Base-by-base conservation (phyloP, 2,329 filamentous ascomycete species). In the Venturia nashicola region DNA sequence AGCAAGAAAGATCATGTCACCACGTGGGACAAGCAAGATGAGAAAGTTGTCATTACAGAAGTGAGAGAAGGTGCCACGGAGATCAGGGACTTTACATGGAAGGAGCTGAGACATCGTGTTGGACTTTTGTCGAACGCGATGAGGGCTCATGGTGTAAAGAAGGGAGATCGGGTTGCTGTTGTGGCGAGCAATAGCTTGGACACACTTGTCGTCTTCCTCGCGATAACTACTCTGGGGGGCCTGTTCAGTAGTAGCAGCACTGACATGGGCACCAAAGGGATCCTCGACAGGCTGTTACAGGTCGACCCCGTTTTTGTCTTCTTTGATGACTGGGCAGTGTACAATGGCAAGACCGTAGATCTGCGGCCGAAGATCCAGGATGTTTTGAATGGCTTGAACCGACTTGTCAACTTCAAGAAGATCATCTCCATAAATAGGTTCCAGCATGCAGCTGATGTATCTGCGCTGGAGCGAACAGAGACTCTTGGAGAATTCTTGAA, bases 291-390 rank as follows among this genome's bases (percentile, higher is more conserved):
- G 42, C 79, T 89, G 34, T 75, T 86, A 60, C 90, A 94, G 77
- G 85, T 94, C 65, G 80, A 86, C 68, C 90, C 91, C 4, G 86
- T 84, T 73, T 89, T 84, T 71, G 79, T 96, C n/a, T 94, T 95
- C 71, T 86, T 93, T 70, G 91, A 96, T 69, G 90, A 94, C 69
- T 85, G 81, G 44, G 83, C 90, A 0, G 76, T 93, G 2, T 95
- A 95, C 69, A 93, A 93, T 68, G 89, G 89, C 57, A 90, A 89
- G 73, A 83, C 78, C 0, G 78, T 88, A 32, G 89, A 94, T 69
- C 77, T 95, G 46, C 79, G 87, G 5, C 74, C 78, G 0, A 94
- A 94, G 76, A 93, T 95, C 76, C 73, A 74, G 34, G 83, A 86
- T 44, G 80, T 91, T 20, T 79, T 87, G 0, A 72, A 76, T 0